phyloP scores from a whole-genome alignment of 257 asterid genomes.

The Ehretia macrophylla region DNA sequence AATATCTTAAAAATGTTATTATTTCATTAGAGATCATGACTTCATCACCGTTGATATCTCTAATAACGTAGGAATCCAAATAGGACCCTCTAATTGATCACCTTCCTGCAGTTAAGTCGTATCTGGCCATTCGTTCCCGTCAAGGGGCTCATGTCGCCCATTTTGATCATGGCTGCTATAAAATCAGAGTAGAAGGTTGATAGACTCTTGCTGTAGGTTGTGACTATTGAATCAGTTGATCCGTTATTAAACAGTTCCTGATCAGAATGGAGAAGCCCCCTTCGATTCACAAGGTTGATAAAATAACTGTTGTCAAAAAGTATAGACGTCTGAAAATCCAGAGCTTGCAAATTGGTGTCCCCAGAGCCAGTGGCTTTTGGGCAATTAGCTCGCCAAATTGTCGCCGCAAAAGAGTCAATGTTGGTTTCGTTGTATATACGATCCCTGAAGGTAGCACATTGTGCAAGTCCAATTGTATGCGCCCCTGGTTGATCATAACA shows the following conservation, averaged over 20 bases:
- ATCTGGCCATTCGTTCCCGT: conserved; percentile 74
- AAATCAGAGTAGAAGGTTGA: conserved; percentile 49
- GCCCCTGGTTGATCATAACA: conserved; percentile 40
- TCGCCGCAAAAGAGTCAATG: conserved; percentile 44
- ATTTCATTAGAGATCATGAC: no score
- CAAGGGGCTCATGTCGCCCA: conserved; percentile 79
- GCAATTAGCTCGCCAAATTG: conserved; percentile 44
- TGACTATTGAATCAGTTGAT: conserved; percentile 52
- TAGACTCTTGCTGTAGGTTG: conserved; percentile 29
- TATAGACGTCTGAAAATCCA: conserved; percentile 48
- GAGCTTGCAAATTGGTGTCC: conserved; percentile 81
- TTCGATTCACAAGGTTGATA: conserved; percentile 46
- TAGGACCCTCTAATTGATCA: no score
- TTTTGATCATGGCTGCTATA: conserved; percentile 57
- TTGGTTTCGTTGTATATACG: conserved; percentile 73
- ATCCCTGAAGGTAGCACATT: conserved; percentile 76
- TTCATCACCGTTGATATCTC: no score
- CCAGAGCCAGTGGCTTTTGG: conserved; percentile 53
- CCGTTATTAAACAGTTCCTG: conserved; percentile 76
- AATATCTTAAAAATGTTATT: no score
- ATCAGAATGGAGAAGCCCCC: conserved; percentile 89
- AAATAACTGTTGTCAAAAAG: conserved; percentile 66
- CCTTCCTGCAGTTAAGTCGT: conserved; percentile 73
- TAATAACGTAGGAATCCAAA: no score
- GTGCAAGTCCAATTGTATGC: conserved; percentile 86